Evolutionary conservation across 1,139 yeast genomes (phyloP).

Genomic region (Saccharomyces hybrid): DNA sequence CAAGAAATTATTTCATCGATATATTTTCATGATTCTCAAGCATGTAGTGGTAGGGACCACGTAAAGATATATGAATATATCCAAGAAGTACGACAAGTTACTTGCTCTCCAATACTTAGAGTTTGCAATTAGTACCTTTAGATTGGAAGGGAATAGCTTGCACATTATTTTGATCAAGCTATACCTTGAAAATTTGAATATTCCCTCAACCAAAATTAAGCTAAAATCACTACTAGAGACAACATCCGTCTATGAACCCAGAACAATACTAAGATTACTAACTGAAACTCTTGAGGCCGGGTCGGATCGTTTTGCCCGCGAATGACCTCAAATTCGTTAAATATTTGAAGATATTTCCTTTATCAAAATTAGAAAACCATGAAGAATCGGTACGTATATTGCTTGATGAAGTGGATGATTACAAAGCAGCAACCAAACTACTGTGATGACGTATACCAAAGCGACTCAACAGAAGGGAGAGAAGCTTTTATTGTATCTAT

Average conservation of each 20-base stretch:
- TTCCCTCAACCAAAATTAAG: slow-evolving; percentile 32
- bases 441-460: slow-evolving; percentile 46
- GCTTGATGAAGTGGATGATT: slow-evolving; percentile 51
- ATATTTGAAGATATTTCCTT: slow-evolving; percentile 49
- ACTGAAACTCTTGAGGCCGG: slow-evolving; percentile 31
- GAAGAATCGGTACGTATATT: slow-evolving; percentile 57
- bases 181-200: slow-evolving; percentile 38
- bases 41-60: slow-evolving; percentile 53
- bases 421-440: slow-evolving; percentile 51
- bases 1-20: slow-evolving; percentile 40
- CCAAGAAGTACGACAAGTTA: slow-evolving; percentile 23
- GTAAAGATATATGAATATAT: slow-evolving; percentile 45
- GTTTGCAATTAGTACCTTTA: slow-evolving; percentile 40
- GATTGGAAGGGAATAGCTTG: slow-evolving; percentile 37
- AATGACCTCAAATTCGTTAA: slow-evolving; percentile 24
- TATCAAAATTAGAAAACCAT: slow-evolving; percentile 55
- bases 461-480: slow-evolving; percentile 37
- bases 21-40: slow-evolving; percentile 61
- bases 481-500: slow-evolving; percentile 30
- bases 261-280: slow-evolving; percentile 30
- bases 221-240: slow-evolving; percentile 36
- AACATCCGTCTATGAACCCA: slow-evolving; percentile 40
- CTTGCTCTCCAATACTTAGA: slow-evolving; percentile 55
- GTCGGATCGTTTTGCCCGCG: neutral
- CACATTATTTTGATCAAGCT: slow-evolving; percentile 50